Evolutionary conservation across 1,284 basidiomycete species (phyloP), one percentile per base, ranked within the genome.

Genomic region (Trichosporon coremiiforme): DNA sequence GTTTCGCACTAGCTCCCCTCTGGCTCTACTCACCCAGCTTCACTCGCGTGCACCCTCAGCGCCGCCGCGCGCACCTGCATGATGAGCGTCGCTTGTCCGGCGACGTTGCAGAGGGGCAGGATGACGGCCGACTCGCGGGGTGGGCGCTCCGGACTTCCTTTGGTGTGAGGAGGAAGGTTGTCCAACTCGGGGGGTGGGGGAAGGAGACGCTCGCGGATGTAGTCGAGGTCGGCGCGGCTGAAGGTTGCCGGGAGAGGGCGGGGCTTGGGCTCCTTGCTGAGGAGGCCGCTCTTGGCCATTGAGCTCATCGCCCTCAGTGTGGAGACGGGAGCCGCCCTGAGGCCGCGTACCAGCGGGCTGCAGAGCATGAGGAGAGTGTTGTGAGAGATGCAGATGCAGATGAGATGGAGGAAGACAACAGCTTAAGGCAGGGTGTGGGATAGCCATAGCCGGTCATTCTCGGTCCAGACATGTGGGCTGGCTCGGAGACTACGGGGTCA

Each of bases 31-130:
- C 70, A 82, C 81, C 80, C 77, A 13, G 76, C 77, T 71, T 82
- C 81, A 13, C 77, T 77, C 4, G 79, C 79, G 71, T 82, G 81
- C 15, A 75, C 74, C 10, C 80, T 68, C 75, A 82, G 70, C 13
- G 66, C 66, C 5, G 73, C 70, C 13, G 76, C 75, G 25, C 81
- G 69, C 0, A 81, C 70, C 68, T 80, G 72, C 71, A 82, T 72
- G 4, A 82, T 68, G 2, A 82, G 64, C 63, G 78, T 74, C 17
- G 81, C 76, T 17, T 65, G 38, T 1, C 70, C 75, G 8, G 69
- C 69, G 25, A 81, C 70, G 66, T 82, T 82, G 66, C 80, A 75
- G 17, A 82, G 72, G 2, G 81, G 81, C 25, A 82, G 78, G 22
- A 82, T 65, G 8, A 82, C 75, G 6, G 77, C 81, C 0, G 79